Evolutionary conservation across 768 basidiomycete genomes (phyloP).

Genomic region (Podaxis sp.): DNA sequence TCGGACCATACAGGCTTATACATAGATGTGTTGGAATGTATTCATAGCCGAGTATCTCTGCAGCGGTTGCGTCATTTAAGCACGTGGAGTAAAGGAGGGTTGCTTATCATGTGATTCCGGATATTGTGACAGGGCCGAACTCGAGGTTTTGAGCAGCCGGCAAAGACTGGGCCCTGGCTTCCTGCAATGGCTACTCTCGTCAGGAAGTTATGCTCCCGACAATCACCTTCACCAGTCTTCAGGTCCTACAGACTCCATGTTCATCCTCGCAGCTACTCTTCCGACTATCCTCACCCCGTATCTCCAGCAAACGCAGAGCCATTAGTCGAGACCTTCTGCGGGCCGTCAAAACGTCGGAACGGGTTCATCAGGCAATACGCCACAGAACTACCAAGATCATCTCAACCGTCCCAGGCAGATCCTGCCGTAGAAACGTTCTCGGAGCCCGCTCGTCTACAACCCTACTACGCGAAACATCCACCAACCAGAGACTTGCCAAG

Average conservation of each 20-base stretch:
- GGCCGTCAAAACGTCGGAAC: constrained; percentile 8
- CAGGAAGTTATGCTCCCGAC: neutral
- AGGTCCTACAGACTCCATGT: neutral
- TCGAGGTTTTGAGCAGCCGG: neutral
- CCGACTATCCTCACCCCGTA: neutral
- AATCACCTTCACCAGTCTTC: neutral
- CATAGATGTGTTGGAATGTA: no score
- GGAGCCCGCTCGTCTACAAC: constrained; percentile 11
- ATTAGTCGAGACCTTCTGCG: constrained; percentile 9
- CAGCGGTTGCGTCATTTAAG: neutral
- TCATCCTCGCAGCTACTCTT: neutral
- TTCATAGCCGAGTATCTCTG: no score
- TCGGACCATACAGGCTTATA: no score
- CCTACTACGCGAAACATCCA: constrained; percentile 21
- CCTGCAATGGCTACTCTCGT: constrained; percentile 10
- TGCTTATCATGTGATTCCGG: constrained; percentile 11
- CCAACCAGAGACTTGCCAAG: constrained; percentile 33
- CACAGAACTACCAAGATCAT: no score
- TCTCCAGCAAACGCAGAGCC: constrained; percentile 3
- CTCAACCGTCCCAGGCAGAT: constrained; percentile 18
- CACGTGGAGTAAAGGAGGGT: neutral
- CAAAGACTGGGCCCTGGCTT: neutral
- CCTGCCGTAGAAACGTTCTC: constrained; percentile 24
- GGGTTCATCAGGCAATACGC: constrained; percentile 19
- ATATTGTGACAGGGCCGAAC: constrained; percentile 7